These are phyloP conservation scores for Silene conica DNA, from an alignment of 148 eudicot genomes.

Conservation along the genomic window DNA sequence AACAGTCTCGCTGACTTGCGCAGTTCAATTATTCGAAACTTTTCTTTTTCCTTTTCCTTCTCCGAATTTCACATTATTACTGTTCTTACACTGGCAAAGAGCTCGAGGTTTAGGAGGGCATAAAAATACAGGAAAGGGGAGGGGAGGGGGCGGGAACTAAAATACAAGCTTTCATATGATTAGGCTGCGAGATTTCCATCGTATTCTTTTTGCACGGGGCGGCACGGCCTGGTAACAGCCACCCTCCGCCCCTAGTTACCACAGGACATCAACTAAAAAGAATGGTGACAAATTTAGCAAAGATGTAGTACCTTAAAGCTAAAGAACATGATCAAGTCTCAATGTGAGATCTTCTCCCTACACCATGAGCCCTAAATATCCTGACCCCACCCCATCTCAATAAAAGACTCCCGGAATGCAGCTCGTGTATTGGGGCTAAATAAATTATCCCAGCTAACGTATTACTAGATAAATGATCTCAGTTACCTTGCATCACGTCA, in stretches of 20 bases:
- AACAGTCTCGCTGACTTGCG: background rate
- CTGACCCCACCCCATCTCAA: background rate
- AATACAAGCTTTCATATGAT: background rate
- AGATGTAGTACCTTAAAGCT: slow-evolving; percentile 7
- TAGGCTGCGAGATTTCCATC: background rate
- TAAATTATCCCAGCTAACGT: background rate
- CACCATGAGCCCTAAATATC: background rate
- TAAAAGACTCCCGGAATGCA: slow-evolving; percentile 2
- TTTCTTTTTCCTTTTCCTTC: background rate
- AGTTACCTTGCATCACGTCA: background rate
- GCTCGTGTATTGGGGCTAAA: background rate
- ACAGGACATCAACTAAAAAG: slow-evolving; percentile 4
- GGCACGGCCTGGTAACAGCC: background rate
- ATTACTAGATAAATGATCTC: background rate
- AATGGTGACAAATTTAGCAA: slow-evolving; percentile 6
- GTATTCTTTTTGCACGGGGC: background rate
- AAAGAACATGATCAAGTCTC: slow-evolving; percentile 4
- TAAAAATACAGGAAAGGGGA: too few species aligned
- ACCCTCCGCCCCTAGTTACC: background rate
- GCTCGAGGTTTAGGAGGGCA: background rate
- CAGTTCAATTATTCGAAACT: background rate
- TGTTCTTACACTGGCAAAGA: background rate
- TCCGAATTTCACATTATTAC: background rate
- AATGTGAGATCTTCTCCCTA: background rate
- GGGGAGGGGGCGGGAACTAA: background rate